A percentile compares a stretch with the other conserved stretches of the same genome.
These are phyloP conservation scores for Chlorella variabilis DNA, from an alignment of 163 green algal species.

Conservation along the genomic window DNA sequence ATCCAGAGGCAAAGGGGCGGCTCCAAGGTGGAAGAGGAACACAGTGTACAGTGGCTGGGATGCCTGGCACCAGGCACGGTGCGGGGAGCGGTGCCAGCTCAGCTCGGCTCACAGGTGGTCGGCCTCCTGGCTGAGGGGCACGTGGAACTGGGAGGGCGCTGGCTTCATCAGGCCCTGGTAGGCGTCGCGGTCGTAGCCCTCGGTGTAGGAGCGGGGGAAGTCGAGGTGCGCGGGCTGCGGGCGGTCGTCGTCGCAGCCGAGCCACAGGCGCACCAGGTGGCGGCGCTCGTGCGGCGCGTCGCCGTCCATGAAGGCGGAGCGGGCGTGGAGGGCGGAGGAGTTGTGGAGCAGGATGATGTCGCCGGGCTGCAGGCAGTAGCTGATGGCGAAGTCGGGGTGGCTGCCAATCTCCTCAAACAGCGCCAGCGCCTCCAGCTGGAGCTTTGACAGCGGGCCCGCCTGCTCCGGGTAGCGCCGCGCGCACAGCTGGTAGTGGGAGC, in stretches of 20 bases:
- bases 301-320: background rate
- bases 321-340: background rate
- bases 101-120: background rate
- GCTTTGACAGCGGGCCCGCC: background rate
- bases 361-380: background rate
- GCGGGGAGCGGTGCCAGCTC: no score
- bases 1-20: no score
- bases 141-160: background rate
- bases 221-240: background rate
- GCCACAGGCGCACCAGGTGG: background rate
- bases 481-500: background rate
- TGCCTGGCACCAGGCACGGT: no score
- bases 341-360: constrained; percentile 5
- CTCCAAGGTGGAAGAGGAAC: no score
- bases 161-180: background rate
- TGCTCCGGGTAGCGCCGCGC: background rate
- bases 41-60: no score
- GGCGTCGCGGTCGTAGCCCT: background rate
- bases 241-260: background rate
- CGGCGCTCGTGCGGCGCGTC: background rate
- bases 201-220: constrained; percentile 2
- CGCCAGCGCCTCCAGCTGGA: background rate
- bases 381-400: background rate
- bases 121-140: background rate
- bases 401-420: constrained; percentile 4